A percentile compares a stretch with the other conserved stretches of the same genome.
Conservation (phyloP, 495 filamentous ascomycete species). For the Stereocaulon alpinum region DNA sequence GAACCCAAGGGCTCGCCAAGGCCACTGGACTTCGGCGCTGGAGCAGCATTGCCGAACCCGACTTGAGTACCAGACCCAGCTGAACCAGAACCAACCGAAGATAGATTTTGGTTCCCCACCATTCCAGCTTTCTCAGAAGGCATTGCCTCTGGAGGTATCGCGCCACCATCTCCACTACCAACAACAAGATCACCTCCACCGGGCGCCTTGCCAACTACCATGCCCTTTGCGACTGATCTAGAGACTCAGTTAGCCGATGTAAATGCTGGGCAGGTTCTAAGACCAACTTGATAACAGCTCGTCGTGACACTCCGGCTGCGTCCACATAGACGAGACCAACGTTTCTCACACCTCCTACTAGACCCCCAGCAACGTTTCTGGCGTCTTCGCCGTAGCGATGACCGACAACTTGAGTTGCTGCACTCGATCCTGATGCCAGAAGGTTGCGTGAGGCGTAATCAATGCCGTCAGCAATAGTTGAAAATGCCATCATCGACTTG, state of each 20-base stretch:
- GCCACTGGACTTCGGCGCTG: constrained; percentile 24
- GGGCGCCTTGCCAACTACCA: constrained; percentile 62
- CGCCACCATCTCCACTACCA: constrained; percentile 66
- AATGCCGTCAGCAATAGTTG: constrained; percentile 88
- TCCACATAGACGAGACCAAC: constrained; percentile 98
- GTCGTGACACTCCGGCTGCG: constrained; percentile 77
- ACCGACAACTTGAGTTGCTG: constrained; percentile 68
- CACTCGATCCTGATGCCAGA: constrained; percentile 58
- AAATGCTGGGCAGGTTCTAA: background rate
- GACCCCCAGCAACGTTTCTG: constrained; percentile 54
- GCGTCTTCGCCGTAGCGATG: constrained; percentile 83
- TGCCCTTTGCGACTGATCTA: constrained; percentile 73
- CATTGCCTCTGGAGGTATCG: constrained; percentile 31
- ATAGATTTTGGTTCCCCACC: constrained; percentile 19
- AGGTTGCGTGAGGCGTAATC: constrained; percentile 72
- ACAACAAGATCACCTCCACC: constrained; percentile 81
- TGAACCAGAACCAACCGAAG: constrained; percentile 9
- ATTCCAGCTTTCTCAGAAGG: constrained; percentile 14
- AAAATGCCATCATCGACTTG: constrained; percentile 91
- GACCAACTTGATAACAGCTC: constrained; percentile 70
- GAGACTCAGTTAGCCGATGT: constrained; percentile 1
- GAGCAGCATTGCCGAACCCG: constrained; percentile 30
- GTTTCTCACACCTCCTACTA: constrained; percentile 85
- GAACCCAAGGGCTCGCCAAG: constrained; percentile 28
- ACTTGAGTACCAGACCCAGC: constrained; percentile 24